Conservation (phyloP, 192 early-diverging fungal species). For the Linnemannia exigua region DNA sequence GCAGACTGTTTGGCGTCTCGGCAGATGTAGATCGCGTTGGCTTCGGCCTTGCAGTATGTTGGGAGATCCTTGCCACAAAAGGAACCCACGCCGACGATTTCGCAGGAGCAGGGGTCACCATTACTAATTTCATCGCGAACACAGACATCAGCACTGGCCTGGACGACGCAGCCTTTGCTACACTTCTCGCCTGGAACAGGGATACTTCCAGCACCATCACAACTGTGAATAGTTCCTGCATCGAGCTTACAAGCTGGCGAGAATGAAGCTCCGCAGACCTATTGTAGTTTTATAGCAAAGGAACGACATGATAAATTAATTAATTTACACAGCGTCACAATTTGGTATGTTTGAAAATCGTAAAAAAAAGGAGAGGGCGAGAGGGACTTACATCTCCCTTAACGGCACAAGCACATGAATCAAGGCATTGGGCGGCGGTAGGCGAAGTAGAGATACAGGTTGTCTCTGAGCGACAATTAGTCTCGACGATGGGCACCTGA, state of each 20-base stretch:
- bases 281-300: neutral
- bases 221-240: slow-evolving; percentile 11
- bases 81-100: neutral
- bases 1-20: neutral
- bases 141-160: slow-evolving; percentile 3
- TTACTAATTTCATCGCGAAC: neutral
- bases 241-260: neutral
- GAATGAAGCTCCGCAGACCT: slow-evolving; percentile 21
- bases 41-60: neutral
- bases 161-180: neutral
- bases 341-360: neutral
- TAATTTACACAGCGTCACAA: neutral
- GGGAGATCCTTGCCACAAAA: neutral
- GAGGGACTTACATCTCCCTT: neutral
- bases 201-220: neutral
- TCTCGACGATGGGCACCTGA: neutral
- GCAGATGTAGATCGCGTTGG: slow-evolving; percentile 11
- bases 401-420: neutral
- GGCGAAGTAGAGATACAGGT: neutral
- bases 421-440: neutral
- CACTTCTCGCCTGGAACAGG: neutral
- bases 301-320: neutral
- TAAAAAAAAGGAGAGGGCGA: neutral
- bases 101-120: neutral
- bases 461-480: neutral